These are phyloP conservation scores for Penicillium sp. DNA, from an alignment of 2,329 filamentous ascomycete genomes.

Conservation along the genomic window DNA sequence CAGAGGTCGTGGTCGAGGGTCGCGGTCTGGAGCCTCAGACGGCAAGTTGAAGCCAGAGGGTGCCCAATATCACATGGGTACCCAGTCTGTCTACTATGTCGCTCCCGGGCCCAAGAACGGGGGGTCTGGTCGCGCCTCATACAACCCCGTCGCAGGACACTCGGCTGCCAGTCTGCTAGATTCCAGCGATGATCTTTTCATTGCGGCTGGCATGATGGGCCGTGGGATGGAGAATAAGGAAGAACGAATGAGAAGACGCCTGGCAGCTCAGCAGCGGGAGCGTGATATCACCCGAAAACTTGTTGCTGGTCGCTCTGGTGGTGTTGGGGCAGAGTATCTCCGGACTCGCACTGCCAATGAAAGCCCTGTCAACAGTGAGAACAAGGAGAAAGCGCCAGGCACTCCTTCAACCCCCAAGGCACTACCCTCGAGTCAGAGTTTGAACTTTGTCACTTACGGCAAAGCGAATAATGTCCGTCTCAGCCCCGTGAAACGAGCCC, in stretches of 20 bases:
- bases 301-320: constrained; percentile 34
- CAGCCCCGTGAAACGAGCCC: constrained; percentile 43
- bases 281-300: constrained; percentile 49
- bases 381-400: constrained; percentile 11
- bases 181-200: constrained; percentile 46
- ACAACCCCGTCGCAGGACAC: constrained; percentile 28
- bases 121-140: constrained; percentile 20
- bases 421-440: constrained; percentile 12
- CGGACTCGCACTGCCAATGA: constrained; percentile 37
- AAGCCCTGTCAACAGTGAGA: constrained; percentile 6
- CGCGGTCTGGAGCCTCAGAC: constrained; percentile 3
- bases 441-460: constrained; percentile 32
- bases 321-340: constrained; percentile 50
- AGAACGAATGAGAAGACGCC: constrained; percentile 45
- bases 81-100: constrained; percentile 50
- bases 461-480: constrained; percentile 45
- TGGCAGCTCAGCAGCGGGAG: constrained; percentile 48
- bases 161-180: constrained; percentile 48
- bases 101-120: constrained; percentile 36
- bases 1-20: constrained; percentile 3
- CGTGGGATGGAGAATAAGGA: constrained; percentile 46
- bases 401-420: constrained; percentile 18
- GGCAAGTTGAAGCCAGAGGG: constrained; percentile 38
- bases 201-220: constrained; percentile 41
- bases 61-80: constrained; percentile 43